Percentiles rank a stretch among this genome's conserved stretches.
phyloP scores from a whole-genome alignment of 805 yeast species.

The Debaryomyces tyrocola region DNA sequence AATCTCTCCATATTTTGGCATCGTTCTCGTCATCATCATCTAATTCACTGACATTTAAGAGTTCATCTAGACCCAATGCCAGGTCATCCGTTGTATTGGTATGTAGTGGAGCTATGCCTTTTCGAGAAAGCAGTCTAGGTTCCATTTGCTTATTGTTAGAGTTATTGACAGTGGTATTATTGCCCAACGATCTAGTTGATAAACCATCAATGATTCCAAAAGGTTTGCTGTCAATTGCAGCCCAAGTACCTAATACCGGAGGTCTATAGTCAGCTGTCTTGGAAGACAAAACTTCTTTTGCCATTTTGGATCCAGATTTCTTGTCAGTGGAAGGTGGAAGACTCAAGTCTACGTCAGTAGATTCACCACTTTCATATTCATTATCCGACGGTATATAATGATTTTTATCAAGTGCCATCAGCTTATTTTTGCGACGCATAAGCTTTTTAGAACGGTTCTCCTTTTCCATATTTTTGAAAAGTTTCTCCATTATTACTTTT shows the following conservation, averaged over 20 bases:
- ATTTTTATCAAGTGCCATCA: background rate
- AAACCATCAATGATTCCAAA: conserved; percentile 94
- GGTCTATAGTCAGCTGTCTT: conserved; percentile 84
- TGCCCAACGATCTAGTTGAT: conserved; percentile 72
- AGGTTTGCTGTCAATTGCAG: conserved; percentile 73
- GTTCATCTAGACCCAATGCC: conserved; percentile 66
- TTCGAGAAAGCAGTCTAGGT: conserved; percentile 17
- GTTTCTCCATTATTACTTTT: conserved; percentile 16
- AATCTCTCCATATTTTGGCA: conserved; percentile 46
- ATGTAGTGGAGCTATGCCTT: conserved; percentile 14
- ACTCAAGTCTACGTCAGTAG: conserved; percentile 90
- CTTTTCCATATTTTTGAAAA: conserved; percentile 25
- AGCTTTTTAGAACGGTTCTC: conserved; percentile 7
- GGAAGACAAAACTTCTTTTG: conserved; percentile 90
- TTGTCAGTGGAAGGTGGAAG: conserved; percentile 67
- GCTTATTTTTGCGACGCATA: conserved; percentile 1
- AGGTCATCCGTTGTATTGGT: conserved; percentile 26
- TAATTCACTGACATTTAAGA: conserved; percentile 83
- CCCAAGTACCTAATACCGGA: conserved; percentile 92
- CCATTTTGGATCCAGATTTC: conserved; percentile 70
- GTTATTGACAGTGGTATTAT: background rate
- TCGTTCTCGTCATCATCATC: conserved; percentile 70
- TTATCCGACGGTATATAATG: conserved; percentile 7
- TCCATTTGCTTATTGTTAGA: conserved; percentile 5
- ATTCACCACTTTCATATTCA: conserved; percentile 70